Conservation (phyloP, 495 filamentous ascomycete species). For the Aspergillus biplanus region DNA sequence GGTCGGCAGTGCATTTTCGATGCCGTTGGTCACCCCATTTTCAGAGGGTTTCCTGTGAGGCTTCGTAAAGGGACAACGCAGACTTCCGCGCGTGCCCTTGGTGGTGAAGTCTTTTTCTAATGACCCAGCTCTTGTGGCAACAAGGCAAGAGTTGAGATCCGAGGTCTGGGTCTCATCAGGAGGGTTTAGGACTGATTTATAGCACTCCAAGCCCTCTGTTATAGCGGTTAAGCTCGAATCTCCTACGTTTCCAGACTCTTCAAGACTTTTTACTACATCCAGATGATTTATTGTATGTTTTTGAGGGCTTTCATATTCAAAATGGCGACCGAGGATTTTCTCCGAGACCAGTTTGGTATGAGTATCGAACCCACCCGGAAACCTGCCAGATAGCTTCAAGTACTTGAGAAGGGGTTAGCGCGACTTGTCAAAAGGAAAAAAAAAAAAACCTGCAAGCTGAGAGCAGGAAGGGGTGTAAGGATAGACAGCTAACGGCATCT, state of each 20-base stretch:
- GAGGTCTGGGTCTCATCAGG: constrained; percentile 25
- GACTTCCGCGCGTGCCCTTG: constrained; percentile 44
- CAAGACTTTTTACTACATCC: constrained; percentile 51
- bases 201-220: constrained; percentile 45
- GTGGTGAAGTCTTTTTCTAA: constrained; percentile 54
- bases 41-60: constrained; percentile 32
- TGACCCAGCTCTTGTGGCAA: constrained; percentile 42
- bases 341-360: constrained; percentile 36
- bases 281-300: constrained; percentile 40
- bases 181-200: constrained; percentile 40
- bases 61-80: constrained; percentile 53
- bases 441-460: not conserved
- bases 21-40: constrained; percentile 32
- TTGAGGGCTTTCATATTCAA: constrained; percentile 18
- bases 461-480: constrained; percentile 1
- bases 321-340: constrained; percentile 27
- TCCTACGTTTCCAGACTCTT: constrained; percentile 49
- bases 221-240: constrained; percentile 43
- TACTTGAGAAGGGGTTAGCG: constrained; percentile 31
- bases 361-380: constrained; percentile 37
- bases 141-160: constrained; percentile 39
- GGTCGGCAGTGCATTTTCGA: constrained; percentile 32
- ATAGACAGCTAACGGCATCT: constrained; percentile 6
- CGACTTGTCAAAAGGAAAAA: constrained; percentile 4
- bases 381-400: constrained; percentile 33